Evolutionary conservation across 768 basidiomycete genomes (phyloP).

Genomic region (Suillus fuscotomentosus): DNA sequence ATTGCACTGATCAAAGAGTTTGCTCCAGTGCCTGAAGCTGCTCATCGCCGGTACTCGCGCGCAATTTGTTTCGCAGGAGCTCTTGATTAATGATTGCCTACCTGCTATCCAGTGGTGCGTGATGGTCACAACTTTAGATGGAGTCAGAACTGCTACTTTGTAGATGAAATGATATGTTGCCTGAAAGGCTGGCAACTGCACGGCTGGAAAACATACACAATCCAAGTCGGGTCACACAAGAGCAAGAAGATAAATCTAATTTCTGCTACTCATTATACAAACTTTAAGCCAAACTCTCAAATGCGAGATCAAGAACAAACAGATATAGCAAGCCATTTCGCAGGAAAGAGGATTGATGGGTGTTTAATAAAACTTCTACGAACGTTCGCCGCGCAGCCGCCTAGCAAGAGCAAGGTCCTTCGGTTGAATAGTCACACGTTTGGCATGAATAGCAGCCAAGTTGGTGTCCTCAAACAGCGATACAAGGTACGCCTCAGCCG

Average conservation of each 20-base stretch:
- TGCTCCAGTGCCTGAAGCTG: neutral
- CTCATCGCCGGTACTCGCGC: slow-evolving; percentile 68
- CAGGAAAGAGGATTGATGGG: neutral
- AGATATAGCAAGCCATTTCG: neutral
- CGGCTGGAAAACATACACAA: neutral
- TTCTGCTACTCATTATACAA: neutral
- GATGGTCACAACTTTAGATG: neutral
- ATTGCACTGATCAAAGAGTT: neutral
- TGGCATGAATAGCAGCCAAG: slow-evolving; percentile 79
- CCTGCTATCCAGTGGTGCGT: neutral
- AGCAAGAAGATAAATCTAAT: neutral
- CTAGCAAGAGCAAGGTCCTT: slow-evolving; percentile 79
- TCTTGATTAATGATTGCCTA: slow-evolving; percentile 36
- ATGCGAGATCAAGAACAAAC: neutral
- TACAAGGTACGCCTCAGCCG: slow-evolving; percentile 79
- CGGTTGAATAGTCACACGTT: slow-evolving; percentile 78
- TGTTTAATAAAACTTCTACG: slow-evolving; percentile 35
- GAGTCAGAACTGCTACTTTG: neutral
- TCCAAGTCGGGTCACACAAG: neutral
- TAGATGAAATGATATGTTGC: neutral
- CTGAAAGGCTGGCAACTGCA: neutral
- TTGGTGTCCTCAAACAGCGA: slow-evolving; percentile 82
- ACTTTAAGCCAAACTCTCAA: neutral
- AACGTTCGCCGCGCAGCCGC: slow-evolving; percentile 74
- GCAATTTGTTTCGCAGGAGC: slow-evolving; percentile 75